Percentiles rank a stretch among this genome's conserved stretches.
Evolutionary conservation across 352 stramenopile species (phyloP).

Genomic region (Blastocystis sp.): DNA sequence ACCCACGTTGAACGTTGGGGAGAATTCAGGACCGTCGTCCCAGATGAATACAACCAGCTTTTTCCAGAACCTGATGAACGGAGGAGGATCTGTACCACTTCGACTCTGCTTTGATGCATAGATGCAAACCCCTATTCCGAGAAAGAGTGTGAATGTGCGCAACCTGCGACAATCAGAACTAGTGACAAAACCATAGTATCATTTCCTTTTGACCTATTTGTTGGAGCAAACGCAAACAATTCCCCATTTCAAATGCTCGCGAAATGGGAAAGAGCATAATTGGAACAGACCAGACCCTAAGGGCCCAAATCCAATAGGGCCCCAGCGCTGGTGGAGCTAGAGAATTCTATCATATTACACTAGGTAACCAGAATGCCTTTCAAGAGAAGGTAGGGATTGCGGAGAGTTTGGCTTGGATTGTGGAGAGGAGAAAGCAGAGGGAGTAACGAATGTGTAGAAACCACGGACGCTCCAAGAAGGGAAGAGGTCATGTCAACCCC

Average conservation of each 20-base stretch:
- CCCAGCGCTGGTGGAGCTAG: constrained; percentile 1
- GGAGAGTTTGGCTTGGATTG: background rate
- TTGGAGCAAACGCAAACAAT: background rate
- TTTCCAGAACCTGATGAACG: constrained; percentile 47
- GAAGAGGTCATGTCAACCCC: constrained; percentile 54
- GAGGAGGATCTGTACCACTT: background rate
- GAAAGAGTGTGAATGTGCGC: constrained; percentile 47
- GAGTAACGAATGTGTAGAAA: constrained; percentile 29
- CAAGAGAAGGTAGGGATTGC: constrained; percentile 47
- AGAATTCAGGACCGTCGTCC: no score
- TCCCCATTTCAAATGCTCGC: background rate
- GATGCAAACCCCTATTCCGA: background rate
- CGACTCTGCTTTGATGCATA: background rate
- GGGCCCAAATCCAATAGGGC: background rate
- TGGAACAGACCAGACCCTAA: background rate
- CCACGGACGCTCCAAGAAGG: constrained; percentile 55
- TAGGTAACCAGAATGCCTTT: constrained; percentile 55
- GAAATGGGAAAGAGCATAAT: background rate
- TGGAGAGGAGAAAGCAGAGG: background rate
- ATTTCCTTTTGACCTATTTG: background rate
- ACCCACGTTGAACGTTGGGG: background rate
- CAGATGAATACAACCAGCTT: constrained; percentile 2
- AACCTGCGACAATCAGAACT: background rate
- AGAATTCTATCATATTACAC: constrained; percentile 53
- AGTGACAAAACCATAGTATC: background rate